phyloP scores from a whole-genome alignment of 768 basidiomycete genomes.

The Phallus indusiatus region DNA sequence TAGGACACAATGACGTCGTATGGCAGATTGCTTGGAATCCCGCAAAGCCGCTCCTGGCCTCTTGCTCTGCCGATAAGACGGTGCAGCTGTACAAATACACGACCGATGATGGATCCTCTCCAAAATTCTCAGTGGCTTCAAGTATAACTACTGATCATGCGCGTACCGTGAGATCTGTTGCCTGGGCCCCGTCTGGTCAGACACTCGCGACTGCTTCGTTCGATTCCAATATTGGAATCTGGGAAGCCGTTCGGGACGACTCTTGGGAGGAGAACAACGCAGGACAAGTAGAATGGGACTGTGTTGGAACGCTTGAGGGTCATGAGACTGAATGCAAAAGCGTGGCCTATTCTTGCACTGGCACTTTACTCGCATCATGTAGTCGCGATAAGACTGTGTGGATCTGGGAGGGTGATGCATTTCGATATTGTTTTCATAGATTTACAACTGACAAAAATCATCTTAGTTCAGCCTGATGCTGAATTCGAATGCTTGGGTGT shows the following conservation, averaged over 20 bases:
- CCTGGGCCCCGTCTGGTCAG: constrained; percentile 83
- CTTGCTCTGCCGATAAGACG: constrained; percentile 91
- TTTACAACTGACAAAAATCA: neutral
- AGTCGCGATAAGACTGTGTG: constrained; percentile 96
- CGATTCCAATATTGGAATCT: constrained; percentile 85
- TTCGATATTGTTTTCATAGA: neutral
- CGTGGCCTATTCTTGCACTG: constrained; percentile 70
- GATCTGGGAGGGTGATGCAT: constrained; percentile 85
- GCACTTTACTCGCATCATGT: constrained; percentile 82
- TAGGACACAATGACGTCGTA: constrained; percentile 73
- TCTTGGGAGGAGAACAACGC: constrained; percentile 63
- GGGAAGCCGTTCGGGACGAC: constrained; percentile 69
- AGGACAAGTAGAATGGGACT: constrained; percentile 80
- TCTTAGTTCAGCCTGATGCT: constrained; percentile 72
- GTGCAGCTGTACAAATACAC: constrained; percentile 75
- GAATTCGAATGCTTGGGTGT: constrained; percentile 95
- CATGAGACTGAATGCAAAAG: constrained; percentile 97
- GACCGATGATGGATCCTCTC: constrained; percentile 13
- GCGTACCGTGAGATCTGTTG: constrained; percentile 77
- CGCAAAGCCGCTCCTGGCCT: constrained; percentile 67
- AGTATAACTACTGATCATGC: constrained; percentile 78
- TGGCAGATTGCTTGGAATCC: constrained; percentile 93
- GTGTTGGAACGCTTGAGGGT: constrained; percentile 77
- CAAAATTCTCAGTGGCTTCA: constrained; percentile 43
- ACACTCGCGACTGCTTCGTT: constrained; percentile 90